A percentile compares a stretch with the other conserved stretches of the same genome.
phyloP scores from a whole-genome alignment of 768 basidiomycete species.

The Phanerodontia chrysosporium region DNA sequence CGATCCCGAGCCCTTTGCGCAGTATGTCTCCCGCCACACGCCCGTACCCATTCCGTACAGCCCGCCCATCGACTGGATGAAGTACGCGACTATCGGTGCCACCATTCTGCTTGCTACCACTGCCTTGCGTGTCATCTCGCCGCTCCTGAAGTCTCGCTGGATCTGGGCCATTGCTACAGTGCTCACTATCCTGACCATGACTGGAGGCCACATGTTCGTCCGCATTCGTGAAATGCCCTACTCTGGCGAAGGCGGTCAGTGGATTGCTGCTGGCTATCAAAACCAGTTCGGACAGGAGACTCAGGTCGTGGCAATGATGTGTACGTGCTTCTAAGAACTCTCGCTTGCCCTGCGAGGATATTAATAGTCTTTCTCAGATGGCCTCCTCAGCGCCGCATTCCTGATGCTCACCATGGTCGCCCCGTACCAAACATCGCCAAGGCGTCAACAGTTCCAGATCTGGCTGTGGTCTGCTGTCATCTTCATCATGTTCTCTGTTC shows the following conservation, averaged over 20 bases:
- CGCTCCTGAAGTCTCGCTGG: conserved; percentile 71
- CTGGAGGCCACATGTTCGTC: conserved; percentile 94
- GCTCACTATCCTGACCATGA: conserved; percentile 75
- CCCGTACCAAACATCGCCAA: conserved; percentile 69
- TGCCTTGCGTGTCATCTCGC: conserved; percentile 54
- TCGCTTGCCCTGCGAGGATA: not conserved
- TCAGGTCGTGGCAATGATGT: conserved; percentile 79
- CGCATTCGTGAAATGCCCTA: conserved; percentile 83
- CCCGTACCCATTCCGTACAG: conserved; percentile 80
- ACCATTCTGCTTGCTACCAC: conserved; percentile 42
- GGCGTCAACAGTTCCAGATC: conserved; percentile 78
- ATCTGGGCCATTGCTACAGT: conserved; percentile 65
- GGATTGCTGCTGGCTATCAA: conserved; percentile 87
- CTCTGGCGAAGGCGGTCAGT: conserved; percentile 56
- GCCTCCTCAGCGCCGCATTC: conserved; percentile 72
- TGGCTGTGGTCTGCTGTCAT: conserved; percentile 86
- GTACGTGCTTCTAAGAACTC: conserved; percentile 45
- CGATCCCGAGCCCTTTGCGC: conserved; percentile 70
- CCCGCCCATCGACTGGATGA: conserved; percentile 71
- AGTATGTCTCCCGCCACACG: conserved; percentile 69
- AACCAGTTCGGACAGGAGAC: conserved; percentile 93
- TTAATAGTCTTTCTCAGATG: conserved; percentile 53
- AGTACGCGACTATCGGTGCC: conserved; percentile 44
- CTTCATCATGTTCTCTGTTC: conserved; percentile 80
- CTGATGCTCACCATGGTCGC: conserved; percentile 77